Percentiles rank a stretch among this genome's conserved stretches.
Evolutionary conservation across 805 yeast species (phyloP).

Genomic region (Jamesozyma hellenica): DNA sequence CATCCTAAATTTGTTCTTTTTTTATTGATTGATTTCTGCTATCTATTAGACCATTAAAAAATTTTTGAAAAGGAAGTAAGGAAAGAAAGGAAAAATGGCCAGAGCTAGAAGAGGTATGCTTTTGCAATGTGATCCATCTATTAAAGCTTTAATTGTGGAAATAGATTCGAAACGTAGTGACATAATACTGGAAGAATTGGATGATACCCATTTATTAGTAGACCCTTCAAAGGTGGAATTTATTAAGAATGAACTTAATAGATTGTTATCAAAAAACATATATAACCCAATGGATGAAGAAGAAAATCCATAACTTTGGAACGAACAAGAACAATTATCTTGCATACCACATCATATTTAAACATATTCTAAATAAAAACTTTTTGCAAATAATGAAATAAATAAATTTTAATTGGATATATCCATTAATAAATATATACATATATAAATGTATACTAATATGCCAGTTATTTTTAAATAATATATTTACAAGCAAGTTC

Average conservation of each 20-base stretch:
- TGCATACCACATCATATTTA: background rate
- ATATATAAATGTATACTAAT: background rate
- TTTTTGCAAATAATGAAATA: too few species aligned
- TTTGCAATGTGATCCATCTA: conserved; percentile 79
- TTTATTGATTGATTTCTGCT: too few species aligned
- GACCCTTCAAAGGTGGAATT: conserved; percentile 66
- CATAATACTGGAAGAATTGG: conserved; percentile 68
- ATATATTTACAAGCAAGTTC: background rate
- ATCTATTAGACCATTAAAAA: too few species aligned
- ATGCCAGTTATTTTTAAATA: background rate
- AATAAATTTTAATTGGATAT: background rate
- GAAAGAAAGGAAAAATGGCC: conserved; percentile 35
- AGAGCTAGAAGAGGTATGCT: conserved; percentile 48
- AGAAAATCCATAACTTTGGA: conserved; percentile 24
- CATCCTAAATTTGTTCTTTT: too few species aligned
- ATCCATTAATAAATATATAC: background rate
- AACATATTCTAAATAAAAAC: too few species aligned
- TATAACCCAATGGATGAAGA: conserved; percentile 78
- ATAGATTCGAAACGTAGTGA: conserved; percentile 72
- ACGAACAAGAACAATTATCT: too few species aligned
- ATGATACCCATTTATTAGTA: conserved; percentile 80
- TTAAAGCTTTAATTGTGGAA: conserved; percentile 72
- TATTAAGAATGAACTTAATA: conserved; percentile 68
- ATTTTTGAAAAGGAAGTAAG: too few species aligned
- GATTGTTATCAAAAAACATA: conserved; percentile 68